Conservation (phyloP, 116 monocot genomes). For the Zostera marina region DNA sequence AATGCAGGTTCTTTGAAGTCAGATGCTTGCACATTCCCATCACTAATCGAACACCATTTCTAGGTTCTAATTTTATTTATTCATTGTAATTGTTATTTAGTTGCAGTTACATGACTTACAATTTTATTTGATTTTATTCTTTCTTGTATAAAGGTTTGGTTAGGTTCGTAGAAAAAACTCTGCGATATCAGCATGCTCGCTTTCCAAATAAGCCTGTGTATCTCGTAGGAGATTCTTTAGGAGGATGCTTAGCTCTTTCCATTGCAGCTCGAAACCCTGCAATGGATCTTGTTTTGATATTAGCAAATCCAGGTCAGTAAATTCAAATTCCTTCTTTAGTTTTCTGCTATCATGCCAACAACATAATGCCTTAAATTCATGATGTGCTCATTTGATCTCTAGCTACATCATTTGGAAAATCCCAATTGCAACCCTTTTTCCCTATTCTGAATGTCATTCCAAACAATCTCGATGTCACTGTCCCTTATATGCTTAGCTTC, state of each 20-base stretch:
- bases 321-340: background rate
- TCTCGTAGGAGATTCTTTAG: conserved; percentile 92
- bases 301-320: conserved; percentile 80
- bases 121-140: background rate
- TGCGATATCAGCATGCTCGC: conserved; percentile 41
- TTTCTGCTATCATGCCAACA: background rate
- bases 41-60: conserved; percentile 64
- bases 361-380: background rate
- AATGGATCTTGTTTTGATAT: conserved; percentile 64
- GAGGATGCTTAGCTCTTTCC: conserved; percentile 82
- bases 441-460: conserved; percentile 66
- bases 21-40: conserved; percentile 73
- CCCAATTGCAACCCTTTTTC: conserved; percentile 56
- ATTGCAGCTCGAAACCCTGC: conserved; percentile 80
- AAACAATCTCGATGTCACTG: conserved; percentile 36
- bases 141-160: conserved; percentile 35
- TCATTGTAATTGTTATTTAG: too few species aligned
- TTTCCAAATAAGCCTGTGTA: conserved; percentile 70
- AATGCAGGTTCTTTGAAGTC: conserved; percentile 69
- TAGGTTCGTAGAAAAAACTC: conserved; percentile 44
- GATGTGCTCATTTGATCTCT: conserved; percentile 1
- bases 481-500: conserved; percentile 78
- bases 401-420: conserved; percentile 82
- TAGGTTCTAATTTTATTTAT: conserved; percentile 35
- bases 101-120: too few species aligned